These are phyloP conservation scores for Bryoerythrophyllum caledonicum DNA, from an alignment of 225 moss, liverwort and hornwort species.

Conservation along the genomic window DNA sequence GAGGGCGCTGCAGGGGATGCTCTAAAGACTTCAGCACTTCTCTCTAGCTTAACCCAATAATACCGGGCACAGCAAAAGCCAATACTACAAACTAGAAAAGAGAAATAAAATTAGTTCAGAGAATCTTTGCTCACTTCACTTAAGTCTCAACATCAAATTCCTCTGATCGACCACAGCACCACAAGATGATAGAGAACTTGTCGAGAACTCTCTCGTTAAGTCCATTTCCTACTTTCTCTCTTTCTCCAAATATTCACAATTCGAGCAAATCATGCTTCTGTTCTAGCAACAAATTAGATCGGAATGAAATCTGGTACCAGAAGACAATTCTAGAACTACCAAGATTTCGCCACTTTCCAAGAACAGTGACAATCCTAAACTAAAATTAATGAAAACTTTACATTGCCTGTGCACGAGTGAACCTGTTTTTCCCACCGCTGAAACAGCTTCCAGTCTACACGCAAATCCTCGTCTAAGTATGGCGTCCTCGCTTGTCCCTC, in stretches of 20 bases:
- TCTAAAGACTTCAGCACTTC: background rate
- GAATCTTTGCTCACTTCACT: background rate
- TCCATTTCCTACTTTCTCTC: no score
- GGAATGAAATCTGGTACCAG: no score
- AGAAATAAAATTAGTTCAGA: background rate
- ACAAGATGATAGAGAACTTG: background rate
- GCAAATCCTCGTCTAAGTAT: conserved; percentile 29
- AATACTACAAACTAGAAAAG: background rate
- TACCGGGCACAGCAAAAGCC: background rate
- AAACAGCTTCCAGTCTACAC: conserved; percentile 28
- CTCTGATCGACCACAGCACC: background rate
- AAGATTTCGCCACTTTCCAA: conserved; percentile 23
- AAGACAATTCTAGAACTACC: conserved; percentile 28
- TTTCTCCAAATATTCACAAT: no score
- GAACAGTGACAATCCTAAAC: conserved; percentile 33
- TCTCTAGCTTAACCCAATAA: no score
- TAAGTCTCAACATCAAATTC: background rate
- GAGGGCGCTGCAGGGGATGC: no score
- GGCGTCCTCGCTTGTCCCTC: conserved; percentile 59
- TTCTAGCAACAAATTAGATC: no score
- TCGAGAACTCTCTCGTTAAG: no score
- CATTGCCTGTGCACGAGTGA: conserved; percentile 20
- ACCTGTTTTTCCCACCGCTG: conserved; percentile 12
- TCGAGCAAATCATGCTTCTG: no score
- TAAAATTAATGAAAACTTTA: conserved; percentile 28